Base-by-base conservation (phyloP, 768 basidiomycete genomes). In the Tylopilus plumbeoviolaceoides region DNA sequence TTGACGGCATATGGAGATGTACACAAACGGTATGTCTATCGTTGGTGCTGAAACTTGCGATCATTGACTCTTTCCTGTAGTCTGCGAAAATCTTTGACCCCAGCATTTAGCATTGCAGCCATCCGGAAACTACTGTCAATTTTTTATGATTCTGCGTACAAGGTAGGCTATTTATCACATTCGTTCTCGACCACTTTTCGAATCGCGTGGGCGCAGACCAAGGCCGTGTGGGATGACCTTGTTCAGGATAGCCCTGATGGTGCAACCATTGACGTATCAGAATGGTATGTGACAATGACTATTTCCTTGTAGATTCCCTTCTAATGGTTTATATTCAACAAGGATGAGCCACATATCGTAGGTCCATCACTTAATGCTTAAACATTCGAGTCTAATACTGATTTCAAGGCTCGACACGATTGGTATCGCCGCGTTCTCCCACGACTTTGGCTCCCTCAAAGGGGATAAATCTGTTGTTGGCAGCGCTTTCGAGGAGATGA, bases 301-400 rank as follows among this genome's bases (percentile, higher is more conserved):
- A 23, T 39, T 17, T 30, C 30, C 30, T 30, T 30, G 25, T 0
- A 30, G 11, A 17, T 12, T 33, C 23, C 5, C n/a, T n/a, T 30
- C 35, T 8, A 7, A 30, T 11, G 8, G 30, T 30, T 30, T 30
- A 30, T 30, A 30, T 7, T 30, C 30, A 7, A 30, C 30, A 28
- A 73, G 72, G 73, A 79, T 78, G 79, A 78, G 73, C 57, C 67
- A 63, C 51, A 69, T 77, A 27, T 72, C 78, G 76, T 75, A 57
- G 47, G 70, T 67, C 31, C 31, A n/a, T 25, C 14, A 0, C 35
- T 11, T 7, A 3, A n/a, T 35, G 9, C 43, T 11, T 15, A 5
- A 12, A 23, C 4, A 1, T 38, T 42, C 3, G 14, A 12, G 14
- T 27, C 39, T 48, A 15, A 50, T n/a, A 18, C 8, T 3, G 3